Evolutionary conservation across 345 rosid genomes (phyloP), one percentile per base, ranked within the genome.

Genomic region (Acer campestre): DNA sequence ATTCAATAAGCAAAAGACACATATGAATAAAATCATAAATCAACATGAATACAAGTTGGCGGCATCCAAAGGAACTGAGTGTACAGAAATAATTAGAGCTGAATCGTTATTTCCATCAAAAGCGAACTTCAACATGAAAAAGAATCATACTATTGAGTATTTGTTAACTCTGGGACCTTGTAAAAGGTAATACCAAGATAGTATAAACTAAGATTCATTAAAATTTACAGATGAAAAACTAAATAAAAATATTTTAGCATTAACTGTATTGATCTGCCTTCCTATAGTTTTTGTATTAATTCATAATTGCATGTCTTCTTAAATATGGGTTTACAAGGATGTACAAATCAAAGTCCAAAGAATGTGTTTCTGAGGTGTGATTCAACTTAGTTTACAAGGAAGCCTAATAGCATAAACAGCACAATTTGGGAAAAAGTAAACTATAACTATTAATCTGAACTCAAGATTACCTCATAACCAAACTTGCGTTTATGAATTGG

Each of bases 401-500:
- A 49, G 35, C 58, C 64, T 44, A 69, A 70, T 11, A 56, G 29
- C 75, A 56, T 55, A 46, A 58, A 27, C 44, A 46, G 70, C 38
- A 40, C 59, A 75, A 64, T 51, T 3, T 7, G 23, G 12, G 13
- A 18, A 48, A 6, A 6, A 48, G 61, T 25, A 61, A 74, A 76
- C n/a, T 56, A 78, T 40, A 10, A 12, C 25, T 10, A 44, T 49
- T 27, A 40, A 51, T 66, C 68, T 75, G 56, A 38, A 55, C 23
- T 17, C 29, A 67, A 64, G 23, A 40, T 82, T 86, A 94, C 99
- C 98, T 96, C 98, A 77, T 94, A 96, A 81, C 75, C 86, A 85
- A 94, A 96, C 84, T 94, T 94, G 74, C 92, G 95, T 71, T 83
- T 90, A 80, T 96, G 97, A 53, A 96, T 84, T 71, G 95, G 90